A percentile compares a stretch with the other conserved stretches of the same genome.
Evolutionary conservation across 148 eudicot genomes (phyloP).

Genomic region (Rhododendron kiyosumense): DNA sequence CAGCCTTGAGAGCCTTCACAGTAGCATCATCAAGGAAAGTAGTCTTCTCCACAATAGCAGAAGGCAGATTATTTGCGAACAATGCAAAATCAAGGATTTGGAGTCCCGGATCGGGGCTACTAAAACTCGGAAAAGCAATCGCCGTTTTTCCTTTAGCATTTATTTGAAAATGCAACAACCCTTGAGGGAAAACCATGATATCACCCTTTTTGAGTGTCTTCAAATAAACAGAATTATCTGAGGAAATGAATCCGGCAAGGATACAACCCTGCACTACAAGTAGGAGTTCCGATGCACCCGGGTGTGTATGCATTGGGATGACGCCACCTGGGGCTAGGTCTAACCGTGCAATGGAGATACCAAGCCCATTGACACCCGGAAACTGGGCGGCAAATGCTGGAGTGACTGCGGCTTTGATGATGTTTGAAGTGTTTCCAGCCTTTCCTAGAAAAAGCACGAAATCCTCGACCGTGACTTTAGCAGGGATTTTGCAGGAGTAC

Average conservation of each 20-base stretch:
- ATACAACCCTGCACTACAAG: conserved; percentile 52
- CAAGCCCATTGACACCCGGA: conserved; percentile 74
- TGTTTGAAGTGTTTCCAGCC: conserved; percentile 56
- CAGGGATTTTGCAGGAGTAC: conserved; percentile 60
- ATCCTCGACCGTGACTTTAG: conserved; percentile 40
- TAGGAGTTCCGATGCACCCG: conserved; percentile 52
- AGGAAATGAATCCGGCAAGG: conserved; percentile 64
- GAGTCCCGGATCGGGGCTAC: conserved; percentile 67
- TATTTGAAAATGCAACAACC: conserved; percentile 71
- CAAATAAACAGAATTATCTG: conserved; percentile 45
- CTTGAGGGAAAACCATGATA: conserved; percentile 75
- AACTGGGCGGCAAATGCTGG: conserved; percentile 69
- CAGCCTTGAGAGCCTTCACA: conserved; percentile 73
- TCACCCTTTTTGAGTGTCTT: conserved; percentile 58
- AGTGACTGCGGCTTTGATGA: conserved; percentile 74
- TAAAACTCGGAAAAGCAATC: conserved; percentile 51
- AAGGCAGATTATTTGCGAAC: conserved; percentile 52
- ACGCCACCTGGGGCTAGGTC: conserved; percentile 74
- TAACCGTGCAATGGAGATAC: conserved; percentile 62
- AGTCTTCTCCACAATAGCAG: conserved; percentile 38
- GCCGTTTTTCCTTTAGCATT: conserved; percentile 44
- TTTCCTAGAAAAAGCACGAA: conserved; percentile 43
- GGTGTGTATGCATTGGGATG: conserved; percentile 86
- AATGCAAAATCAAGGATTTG: conserved; percentile 70
- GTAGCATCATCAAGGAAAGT: conserved; percentile 58